Conservation (phyloP, 306 rosid genomes). For the Crataegus laevigata region DNA sequence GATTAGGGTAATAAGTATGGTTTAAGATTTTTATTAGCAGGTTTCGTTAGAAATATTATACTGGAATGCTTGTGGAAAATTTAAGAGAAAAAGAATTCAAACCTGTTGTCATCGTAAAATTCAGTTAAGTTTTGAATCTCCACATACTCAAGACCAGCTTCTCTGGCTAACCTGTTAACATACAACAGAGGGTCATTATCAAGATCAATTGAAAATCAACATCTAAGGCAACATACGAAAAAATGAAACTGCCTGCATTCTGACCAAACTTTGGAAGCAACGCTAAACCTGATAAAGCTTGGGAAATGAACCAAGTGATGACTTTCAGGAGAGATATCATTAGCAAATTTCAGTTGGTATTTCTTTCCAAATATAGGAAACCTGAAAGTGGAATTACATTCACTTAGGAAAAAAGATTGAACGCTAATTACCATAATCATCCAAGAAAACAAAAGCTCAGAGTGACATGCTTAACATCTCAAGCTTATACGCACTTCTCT, state of each 20-base stretch:
- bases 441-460: conserved; percentile 10
- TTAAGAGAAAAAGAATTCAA: conserved; percentile 5
- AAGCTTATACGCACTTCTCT: conserved; percentile 61
- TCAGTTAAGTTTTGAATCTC: conserved; percentile 94
- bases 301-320: conserved; percentile 97
- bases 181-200: neutral
- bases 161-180: conserved; percentile 78
- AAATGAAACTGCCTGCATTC: conserved; percentile 12
- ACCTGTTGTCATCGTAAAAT: conserved; percentile 95
- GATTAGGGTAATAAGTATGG: neutral
- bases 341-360: conserved; percentile 79
- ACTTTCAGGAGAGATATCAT: conserved; percentile 65
- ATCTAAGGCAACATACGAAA: neutral
- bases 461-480: conserved; percentile 1
- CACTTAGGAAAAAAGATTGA: conserved; percentile 3
- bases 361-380: conserved; percentile 95
- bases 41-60: neutral
- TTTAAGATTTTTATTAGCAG: neutral
- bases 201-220: neutral
- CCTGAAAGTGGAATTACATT: conserved; percentile 40
- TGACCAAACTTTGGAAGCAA: conserved; percentile 6
- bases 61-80: neutral
- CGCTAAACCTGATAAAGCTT: conserved; percentile 77
- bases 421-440: conserved; percentile 3
- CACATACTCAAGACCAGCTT: conserved; percentile 91